A percentile compares a stretch with the other conserved stretches of the same genome.
phyloP scores from a whole-genome alignment of 441 rosid genomes.

The Pelargonium cotyledonis region DNA sequence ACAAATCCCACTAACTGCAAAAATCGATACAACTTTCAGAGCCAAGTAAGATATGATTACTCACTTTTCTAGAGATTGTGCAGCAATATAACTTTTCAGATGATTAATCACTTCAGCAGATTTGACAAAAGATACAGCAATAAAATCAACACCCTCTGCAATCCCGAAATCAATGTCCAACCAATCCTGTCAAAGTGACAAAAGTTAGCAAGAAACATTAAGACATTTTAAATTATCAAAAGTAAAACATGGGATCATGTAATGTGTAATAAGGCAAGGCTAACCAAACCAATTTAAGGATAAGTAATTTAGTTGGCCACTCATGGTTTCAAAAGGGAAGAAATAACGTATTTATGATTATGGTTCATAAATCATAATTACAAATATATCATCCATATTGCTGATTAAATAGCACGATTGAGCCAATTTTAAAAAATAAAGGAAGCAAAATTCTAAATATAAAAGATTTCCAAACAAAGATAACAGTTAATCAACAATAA shows the following conservation, averaged over 20 bases:
- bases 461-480: no score
- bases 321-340: no score
- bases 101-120: slow-evolving; percentile 96
- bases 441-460: no score
- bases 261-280: background rate
- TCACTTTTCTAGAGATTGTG: slow-evolving; percentile 71
- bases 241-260: slow-evolving; percentile 2
- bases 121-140: slow-evolving; percentile 95
- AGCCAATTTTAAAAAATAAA: no score
- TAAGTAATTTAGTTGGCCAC: background rate
- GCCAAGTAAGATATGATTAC: slow-evolving; percentile 1
- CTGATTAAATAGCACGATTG: no score
- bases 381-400: no score
- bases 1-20: background rate
- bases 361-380: no score
- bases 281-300: background rate
- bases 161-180: slow-evolving; percentile 97
- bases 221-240: background rate
- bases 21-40: background rate
- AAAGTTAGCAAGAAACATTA: background rate
- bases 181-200: slow-evolving; percentile 67
- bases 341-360: no score
- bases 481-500: background rate
- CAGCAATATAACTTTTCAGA: slow-evolving; percentile 93
- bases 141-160: slow-evolving; percentile 89